Evolutionary conservation across 441 rosid genomes (phyloP).

Genomic region (Monsonia emarginata): DNA sequence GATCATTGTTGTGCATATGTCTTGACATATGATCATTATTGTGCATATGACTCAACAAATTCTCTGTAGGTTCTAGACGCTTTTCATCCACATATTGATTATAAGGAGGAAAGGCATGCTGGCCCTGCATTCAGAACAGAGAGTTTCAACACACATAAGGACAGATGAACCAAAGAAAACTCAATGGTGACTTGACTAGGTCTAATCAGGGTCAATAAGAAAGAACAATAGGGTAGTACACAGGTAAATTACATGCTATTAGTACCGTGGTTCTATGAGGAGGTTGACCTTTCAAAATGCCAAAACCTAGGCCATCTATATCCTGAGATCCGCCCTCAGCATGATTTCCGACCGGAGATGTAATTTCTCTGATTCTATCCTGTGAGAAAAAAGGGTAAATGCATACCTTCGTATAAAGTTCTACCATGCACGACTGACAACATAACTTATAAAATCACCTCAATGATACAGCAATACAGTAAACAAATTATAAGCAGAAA

Average conservation of each 20-base stretch:
- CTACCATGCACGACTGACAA: not conserved
- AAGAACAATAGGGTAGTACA: conserved; percentile 12
- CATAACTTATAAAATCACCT: not conserved
- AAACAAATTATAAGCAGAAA: not conserved
- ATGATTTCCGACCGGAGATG: conserved; percentile 31
- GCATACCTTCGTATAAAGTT: not conserved
- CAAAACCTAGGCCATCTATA: conserved; percentile 21
- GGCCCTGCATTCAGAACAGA: conserved; percentile 23
- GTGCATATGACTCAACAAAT: conserved; percentile 20
- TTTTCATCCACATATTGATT: conserved; percentile 24
- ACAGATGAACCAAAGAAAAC: not conserved
- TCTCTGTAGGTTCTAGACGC: conserved; percentile 23
- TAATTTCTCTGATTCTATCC: conserved; percentile 63
- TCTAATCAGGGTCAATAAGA: conserved; percentile 11
- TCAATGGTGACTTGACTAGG: not conserved
- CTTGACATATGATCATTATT: conserved; percentile 14
- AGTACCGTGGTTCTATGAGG: conserved; percentile 42
- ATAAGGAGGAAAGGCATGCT: conserved; percentile 25
- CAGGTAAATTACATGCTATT: conserved; percentile 31
- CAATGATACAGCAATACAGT: not conserved
- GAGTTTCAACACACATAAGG: not conserved
- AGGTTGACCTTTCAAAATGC: conserved; percentile 26
- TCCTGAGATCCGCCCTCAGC: conserved; percentile 31
- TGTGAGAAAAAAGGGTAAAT: conserved; percentile 25
- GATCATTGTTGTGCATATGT: not conserved